Evolutionary conservation across 2,329 filamentous ascomycete genomes (phyloP).

Genomic region (Paraphoma chrysanthemicola): DNA sequence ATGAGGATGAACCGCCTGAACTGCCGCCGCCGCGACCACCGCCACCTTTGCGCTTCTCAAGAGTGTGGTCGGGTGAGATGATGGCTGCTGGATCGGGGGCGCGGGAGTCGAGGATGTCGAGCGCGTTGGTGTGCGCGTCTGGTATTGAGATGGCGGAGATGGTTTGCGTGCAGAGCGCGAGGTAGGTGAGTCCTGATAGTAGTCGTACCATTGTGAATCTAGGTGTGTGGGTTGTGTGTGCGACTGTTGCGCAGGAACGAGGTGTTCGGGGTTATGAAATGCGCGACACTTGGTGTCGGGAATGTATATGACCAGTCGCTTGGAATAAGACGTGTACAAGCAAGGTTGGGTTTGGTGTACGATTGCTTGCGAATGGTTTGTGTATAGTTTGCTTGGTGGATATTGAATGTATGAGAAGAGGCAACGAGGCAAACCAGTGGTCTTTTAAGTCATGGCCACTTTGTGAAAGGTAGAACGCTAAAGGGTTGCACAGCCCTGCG

Average conservation of each 20-base stretch:
- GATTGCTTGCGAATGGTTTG: slow-evolving; percentile 9
- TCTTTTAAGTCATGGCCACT: slow-evolving; percentile 1
- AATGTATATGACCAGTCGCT: neutral
- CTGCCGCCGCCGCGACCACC: slow-evolving; percentile 38
- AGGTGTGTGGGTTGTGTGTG: slow-evolving; percentile 12
- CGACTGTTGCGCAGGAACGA: slow-evolving; percentile 3
- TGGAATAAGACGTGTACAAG: neutral
- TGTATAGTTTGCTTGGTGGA: slow-evolving; percentile 9
- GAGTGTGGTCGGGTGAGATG: slow-evolving; percentile 38
- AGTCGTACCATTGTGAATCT: slow-evolving; percentile 21
- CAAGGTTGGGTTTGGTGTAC: slow-evolving; percentile 1
- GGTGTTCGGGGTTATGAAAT: neutral
- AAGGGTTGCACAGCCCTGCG: slow-evolving; percentile 17
- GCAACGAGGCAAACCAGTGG: neutral
- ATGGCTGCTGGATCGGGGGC: slow-evolving; percentile 27
- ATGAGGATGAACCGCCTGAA: slow-evolving; percentile 10
- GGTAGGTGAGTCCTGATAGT: slow-evolving; percentile 31
- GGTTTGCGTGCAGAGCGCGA: slow-evolving; percentile 28
- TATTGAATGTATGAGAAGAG: neutral
- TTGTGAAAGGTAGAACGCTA: too few species aligned
- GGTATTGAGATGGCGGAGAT: slow-evolving; percentile 37
- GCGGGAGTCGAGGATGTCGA: slow-evolving; percentile 20
- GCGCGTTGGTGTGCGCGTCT: slow-evolving; percentile 27
- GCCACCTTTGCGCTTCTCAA: slow-evolving; percentile 49
- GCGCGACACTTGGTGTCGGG: neutral